Base-by-base conservation (phyloP, 2,329 filamentous ascomycete genomes). In the Penicillium sp. region DNA sequence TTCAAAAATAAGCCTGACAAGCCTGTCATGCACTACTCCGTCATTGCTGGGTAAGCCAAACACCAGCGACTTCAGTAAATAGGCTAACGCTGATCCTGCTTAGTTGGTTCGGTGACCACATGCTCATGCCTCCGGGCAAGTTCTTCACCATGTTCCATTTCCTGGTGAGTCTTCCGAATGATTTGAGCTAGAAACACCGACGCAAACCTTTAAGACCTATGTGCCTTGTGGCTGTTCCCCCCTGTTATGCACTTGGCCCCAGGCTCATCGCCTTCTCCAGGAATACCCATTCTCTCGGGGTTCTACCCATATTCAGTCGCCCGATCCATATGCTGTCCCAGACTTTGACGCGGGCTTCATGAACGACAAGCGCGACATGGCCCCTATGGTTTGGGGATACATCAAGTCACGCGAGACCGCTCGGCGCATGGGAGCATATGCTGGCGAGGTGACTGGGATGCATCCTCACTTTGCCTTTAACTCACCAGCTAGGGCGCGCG, bases 81-180 rank as follows among this genome's bases (percentile, higher is more conserved):
- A 49, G 15, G 31, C 25, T 10, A 49, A 31, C 31, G 3, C 22
- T 17, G 8, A 12, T 49, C 6, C 22, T 31, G 10, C 11, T 25
- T 53, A 75, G 74, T 38, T 79, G 73, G 72, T 79, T 79, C 59
- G 76, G 74, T 63, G 76, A 81, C 72, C 79, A 84, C 69, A 83
- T 84, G 76, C 73, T 78, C 52, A 88, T 90, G 83, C 89, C 89
- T 0, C 84, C 88, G 0, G 89, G 89, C 65, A 91, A 92, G 64
- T 92, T 91, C 82, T 91, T 92, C 79, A 89, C 86, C 70, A 92
- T 92, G 88, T 91, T 91, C 83, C 88, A 91, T 74, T 92, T 91
- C 84, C 75, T 91, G 69, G 75, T 74, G 63, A 69, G 65, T 71
- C 62, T 38, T 11, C 25, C 25, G 5, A 28, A 28, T 28, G 25